A percentile compares a stretch with the other conserved stretches of the same genome.
Evolutionary conservation across 345 rosid species (phyloP).

Genomic region (Sonneratia alba): DNA sequence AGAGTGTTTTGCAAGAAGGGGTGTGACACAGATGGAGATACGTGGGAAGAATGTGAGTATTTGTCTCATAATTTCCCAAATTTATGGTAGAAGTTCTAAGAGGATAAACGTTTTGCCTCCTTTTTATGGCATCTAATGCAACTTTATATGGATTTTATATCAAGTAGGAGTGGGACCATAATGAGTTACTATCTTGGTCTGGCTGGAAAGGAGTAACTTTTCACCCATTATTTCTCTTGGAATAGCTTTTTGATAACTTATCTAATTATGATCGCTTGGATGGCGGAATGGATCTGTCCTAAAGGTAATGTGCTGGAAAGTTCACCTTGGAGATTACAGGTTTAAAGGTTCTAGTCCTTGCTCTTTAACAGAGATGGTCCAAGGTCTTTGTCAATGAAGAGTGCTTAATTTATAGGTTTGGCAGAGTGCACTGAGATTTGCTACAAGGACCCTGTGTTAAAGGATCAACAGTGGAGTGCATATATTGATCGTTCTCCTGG

Average conservation of each 20-base stretch:
- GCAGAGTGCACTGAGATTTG: slow-evolving; percentile 73
- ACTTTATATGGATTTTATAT: not conserved
- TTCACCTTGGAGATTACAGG: not conserved
- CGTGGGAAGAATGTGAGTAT: slow-evolving; percentile 92
- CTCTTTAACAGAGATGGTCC: not conserved
- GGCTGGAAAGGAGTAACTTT: not conserved
- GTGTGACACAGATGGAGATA: slow-evolving; percentile 67
- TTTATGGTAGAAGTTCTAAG: not conserved
- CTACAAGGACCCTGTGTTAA: slow-evolving; percentile 93
- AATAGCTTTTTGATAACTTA: not conserved
- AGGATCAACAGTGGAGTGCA: slow-evolving; percentile 86
- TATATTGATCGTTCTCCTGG: slow-evolving; percentile 93
- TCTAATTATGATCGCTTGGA: not conserved
- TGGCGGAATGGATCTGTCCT: not conserved
- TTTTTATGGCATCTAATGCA: not conserved
- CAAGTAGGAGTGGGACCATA: not conserved
- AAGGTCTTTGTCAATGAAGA: not conserved
- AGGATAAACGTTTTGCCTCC: not conserved
- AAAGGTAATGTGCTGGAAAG: not conserved
- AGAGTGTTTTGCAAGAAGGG: slow-evolving; percentile 99
- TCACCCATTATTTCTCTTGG: not conserved
- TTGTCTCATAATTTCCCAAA: slow-evolving; percentile 7
- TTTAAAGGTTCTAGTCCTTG: not conserved
- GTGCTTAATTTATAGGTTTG: slow-evolving; percentile 45
- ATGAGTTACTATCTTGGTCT: not conserved